These are phyloP conservation scores for Eudorina sp. DNA, from an alignment of 139 green algal species.

Conservation along the genomic window DNA sequence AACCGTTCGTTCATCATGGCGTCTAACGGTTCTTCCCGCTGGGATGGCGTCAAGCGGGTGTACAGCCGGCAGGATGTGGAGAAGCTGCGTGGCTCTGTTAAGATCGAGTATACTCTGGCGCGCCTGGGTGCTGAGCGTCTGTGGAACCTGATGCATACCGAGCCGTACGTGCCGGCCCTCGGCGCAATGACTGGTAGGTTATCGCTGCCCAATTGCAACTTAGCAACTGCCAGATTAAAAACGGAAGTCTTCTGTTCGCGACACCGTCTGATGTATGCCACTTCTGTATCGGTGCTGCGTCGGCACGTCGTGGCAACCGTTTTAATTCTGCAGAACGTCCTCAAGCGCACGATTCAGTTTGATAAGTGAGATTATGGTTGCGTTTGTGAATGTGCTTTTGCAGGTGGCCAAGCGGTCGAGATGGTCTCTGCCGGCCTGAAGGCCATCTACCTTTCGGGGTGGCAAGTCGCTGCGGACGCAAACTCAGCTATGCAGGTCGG, in stretches of 20 bases:
- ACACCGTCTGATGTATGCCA: background rate
- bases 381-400: background rate
- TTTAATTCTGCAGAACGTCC: too few relatives aligned
- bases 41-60: slow-evolving; percentile 59
- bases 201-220: background rate
- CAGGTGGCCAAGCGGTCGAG: slow-evolving; percentile 75
- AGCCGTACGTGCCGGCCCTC: slow-evolving; percentile 83
- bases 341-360: too few relatives aligned
- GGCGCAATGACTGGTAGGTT: slow-evolving; percentile 80
- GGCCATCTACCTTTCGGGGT: slow-evolving; percentile 93
- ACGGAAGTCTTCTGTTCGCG: too few relatives aligned
- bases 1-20: slow-evolving; percentile 32
- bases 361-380: too few relatives aligned
- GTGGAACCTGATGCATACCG: slow-evolving; percentile 80
- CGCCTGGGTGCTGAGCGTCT: slow-evolving; percentile 78
- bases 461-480: slow-evolving; percentile 88
- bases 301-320: slow-evolving; percentile 1
- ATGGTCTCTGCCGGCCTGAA: slow-evolving; percentile 79
- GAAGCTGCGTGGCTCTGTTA: slow-evolving; percentile 77
- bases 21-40: slow-evolving; percentile 52
- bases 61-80: slow-evolving; percentile 75
- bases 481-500: slow-evolving; percentile 69
- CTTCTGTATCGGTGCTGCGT: slow-evolving; percentile 46
- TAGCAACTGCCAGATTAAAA: too few relatives aligned
- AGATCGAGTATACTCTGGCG: slow-evolving; percentile 83